phyloP scores from a whole-genome alignment of 768 basidiomycete genomes.

The Psilocybe cyanescens region DNA sequence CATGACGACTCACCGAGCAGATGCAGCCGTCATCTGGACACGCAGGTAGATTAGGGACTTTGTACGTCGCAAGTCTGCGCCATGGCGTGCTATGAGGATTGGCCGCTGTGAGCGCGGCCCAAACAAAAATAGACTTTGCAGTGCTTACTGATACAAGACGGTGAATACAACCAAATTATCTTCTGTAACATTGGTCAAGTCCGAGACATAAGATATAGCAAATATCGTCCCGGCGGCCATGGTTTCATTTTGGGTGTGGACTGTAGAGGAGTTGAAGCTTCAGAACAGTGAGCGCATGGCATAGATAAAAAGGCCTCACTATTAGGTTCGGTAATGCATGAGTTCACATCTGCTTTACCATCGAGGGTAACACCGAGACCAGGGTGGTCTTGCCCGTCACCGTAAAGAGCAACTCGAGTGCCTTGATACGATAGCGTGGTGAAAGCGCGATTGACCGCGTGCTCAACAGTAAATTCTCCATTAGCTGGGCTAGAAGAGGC shows the following conservation, averaged over 20 bases:
- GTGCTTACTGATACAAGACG: constrained; percentile 39
- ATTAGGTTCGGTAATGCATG: constrained; percentile 40
- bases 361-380: constrained; percentile 27
- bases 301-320: constrained; percentile 28
- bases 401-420: constrained; percentile 25
- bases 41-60: constrained; percentile 45
- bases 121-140: neutral
- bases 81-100: constrained; percentile 40
- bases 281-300: neutral
- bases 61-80: constrained; percentile 44
- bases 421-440: constrained; percentile 42
- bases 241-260: constrained; percentile 48
- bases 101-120: neutral
- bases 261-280: constrained; percentile 22
- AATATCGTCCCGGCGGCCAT: constrained; percentile 52
- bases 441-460: constrained; percentile 44
- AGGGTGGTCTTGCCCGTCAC: constrained; percentile 40
- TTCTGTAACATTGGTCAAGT: constrained; percentile 40
- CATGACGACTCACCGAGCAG: constrained; percentile 39
- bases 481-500: constrained; percentile 38
- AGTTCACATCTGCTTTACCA: constrained; percentile 25
- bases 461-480: constrained; percentile 45
- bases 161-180: constrained; percentile 50
- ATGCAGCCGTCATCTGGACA: constrained; percentile 47
- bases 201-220: constrained; percentile 48